Evolutionary conservation across 228 moss, liverwort and hornwort genomes (phyloP), one percentile per base, ranked within the genome.

Genomic region (Sphagnum fallax): DNA sequence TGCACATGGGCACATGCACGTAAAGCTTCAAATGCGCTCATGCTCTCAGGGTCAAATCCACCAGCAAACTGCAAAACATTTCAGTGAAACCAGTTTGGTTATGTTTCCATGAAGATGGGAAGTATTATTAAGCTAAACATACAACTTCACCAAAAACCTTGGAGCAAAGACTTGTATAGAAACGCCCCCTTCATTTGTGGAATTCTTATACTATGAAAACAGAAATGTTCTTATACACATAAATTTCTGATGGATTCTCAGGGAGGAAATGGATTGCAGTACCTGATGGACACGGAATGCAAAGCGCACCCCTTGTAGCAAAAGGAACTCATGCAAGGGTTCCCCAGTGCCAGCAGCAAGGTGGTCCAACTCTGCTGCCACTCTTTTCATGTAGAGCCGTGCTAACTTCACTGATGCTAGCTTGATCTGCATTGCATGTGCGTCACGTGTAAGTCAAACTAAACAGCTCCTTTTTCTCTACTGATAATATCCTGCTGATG

Each of bases 231-330:
- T 32, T 32, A 32, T 32, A 32, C 32, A 32, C 1, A 32, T 32
- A 32, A 32, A 32, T 32, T 32, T 32, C 32, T 32, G 32, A 32
- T 32, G 32, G 32, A 32, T 32, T 32, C 32, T 32, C 32, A 32
- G 32, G 32, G 32, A 32, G 32, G 32, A 32, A 32, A 32, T 32
- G 32, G 32, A 32, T 32, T 32, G 32, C 2, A 63, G 66, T 76
- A 95, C 95, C 95, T 96, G 96, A 69, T 97, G 96, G 50, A 97
- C 96, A 68, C 96, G 88, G 87, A 97, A 97, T 66, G 96, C 93
- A 75, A 97, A 97, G 14, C 96, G 93, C 47, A 97, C 96, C 65
- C 96, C 96, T 80, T 97, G 96, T 32, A 97, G 78, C 73, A 97
- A 73, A 12, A 93, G 72, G 75, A 97, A 97, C 75, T 93, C 93